Conservation (phyloP, 1,284 basidiomycete species). For the Sporisorium exsertum region DNA sequence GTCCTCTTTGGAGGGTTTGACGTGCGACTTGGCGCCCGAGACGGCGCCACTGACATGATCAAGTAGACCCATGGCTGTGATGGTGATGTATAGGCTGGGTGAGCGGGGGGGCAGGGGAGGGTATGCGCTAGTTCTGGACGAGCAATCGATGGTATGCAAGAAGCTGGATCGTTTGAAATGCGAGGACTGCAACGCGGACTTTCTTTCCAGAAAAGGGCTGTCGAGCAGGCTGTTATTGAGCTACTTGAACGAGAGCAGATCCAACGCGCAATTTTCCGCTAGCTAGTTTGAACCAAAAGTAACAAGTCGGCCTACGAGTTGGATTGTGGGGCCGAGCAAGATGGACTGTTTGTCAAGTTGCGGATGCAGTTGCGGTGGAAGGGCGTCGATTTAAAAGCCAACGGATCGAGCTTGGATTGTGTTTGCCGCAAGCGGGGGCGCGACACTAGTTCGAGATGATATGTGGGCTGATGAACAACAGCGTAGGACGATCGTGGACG, state of each 20-base stretch:
- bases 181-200: neutral
- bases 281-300: neutral
- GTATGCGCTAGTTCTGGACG: neutral
- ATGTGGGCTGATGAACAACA: conserved; percentile 1
- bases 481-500: neutral
- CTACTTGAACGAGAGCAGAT: neutral
- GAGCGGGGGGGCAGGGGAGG: neutral
- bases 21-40: conserved; percentile 50
- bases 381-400: neutral
- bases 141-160: neutral
- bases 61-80: conserved; percentile 61
- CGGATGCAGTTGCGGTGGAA: neutral
- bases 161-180: neutral
- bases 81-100: neutral
- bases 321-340: neutral
- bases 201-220: neutral
- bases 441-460: neutral
- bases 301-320: neutral
- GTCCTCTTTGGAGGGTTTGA: conserved; percentile 62
- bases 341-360: neutral
- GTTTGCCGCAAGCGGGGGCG: neutral
- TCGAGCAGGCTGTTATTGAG: neutral
- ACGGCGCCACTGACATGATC: conserved; percentile 64
- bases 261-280: too few species aligned
- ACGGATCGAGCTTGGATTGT: neutral